phyloP scores from a whole-genome alignment of 495 filamentous ascomycete species.

The Trichoderma asperelloides region DNA sequence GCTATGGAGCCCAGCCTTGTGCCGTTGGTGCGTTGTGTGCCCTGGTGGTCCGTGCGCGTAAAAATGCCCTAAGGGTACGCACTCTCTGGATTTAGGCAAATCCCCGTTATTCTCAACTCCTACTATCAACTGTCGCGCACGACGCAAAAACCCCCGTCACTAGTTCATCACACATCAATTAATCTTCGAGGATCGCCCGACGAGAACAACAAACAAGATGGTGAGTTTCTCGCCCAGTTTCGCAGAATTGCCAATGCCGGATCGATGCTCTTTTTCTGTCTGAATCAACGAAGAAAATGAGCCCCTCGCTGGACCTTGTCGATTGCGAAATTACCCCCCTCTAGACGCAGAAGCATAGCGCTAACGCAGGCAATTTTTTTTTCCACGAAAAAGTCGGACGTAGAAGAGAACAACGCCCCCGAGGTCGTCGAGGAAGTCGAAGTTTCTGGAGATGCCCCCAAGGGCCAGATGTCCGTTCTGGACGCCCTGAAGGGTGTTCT shows the following conservation, averaged over 20 bases:
- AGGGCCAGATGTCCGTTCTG: constrained; percentile 94
- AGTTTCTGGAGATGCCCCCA: constrained; percentile 74
- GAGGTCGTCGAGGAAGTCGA: constrained; percentile 81
- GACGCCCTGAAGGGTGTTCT: constrained; percentile 97
- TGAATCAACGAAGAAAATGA: neutral
- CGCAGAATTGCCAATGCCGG: neutral
- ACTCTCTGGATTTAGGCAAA: constrained; percentile 9
- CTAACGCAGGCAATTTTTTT: neutral
- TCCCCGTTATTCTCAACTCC: constrained; percentile 7
- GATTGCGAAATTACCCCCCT: neutral
- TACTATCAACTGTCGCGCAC: constrained; percentile 1
- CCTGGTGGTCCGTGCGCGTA: constrained; percentile 14
- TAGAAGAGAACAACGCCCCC: constrained; percentile 72
- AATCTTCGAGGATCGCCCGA: constrained; percentile 50
- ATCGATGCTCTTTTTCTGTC: neutral
- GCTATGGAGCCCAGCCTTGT: neutral
- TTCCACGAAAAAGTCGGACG: constrained; percentile 43
- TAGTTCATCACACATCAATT: constrained; percentile 11
- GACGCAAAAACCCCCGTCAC: constrained; percentile 3
- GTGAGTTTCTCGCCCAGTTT: constrained; percentile 26
- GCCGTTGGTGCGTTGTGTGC: constrained; percentile 9
- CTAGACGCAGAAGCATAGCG: neutral
- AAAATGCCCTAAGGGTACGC: constrained; percentile 15
- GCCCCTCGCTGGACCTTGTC: neutral
- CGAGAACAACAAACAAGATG: constrained; percentile 43